phyloP scores from a whole-genome alignment of 768 basidiomycete species.

The Podaxis mareebaensis region DNA sequence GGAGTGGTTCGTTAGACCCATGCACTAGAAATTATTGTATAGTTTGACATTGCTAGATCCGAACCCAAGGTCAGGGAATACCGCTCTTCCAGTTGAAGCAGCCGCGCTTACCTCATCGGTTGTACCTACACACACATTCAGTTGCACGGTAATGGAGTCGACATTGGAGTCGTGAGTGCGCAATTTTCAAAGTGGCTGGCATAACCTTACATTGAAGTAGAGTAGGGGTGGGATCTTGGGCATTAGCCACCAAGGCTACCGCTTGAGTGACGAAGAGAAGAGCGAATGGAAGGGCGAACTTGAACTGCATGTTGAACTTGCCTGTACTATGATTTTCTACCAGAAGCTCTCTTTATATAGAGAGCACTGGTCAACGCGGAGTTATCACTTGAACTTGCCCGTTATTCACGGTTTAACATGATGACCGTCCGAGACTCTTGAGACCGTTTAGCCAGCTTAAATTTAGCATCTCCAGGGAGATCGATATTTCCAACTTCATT shows the following conservation, averaged over 20 bases:
- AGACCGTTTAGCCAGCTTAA: not conserved
- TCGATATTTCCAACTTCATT: not conserved
- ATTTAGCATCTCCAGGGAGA: not conserved
- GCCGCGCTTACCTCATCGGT: not conserved
- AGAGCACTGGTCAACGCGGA: too few relatives aligned
- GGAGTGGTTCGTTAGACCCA: not conserved
- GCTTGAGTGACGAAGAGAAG: slow-evolving; percentile 3
- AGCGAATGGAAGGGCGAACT: not conserved
- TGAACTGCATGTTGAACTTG: slow-evolving; percentile 5
- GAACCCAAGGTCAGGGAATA: not conserved
- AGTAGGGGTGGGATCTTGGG: not conserved
- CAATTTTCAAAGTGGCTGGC: not conserved
- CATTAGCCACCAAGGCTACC: not conserved
- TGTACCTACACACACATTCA: not conserved
- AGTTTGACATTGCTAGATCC: slow-evolving; percentile 2
- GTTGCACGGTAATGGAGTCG: not conserved
- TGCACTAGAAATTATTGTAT: not conserved
- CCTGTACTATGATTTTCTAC: not conserved
- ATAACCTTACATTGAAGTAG: not conserved
- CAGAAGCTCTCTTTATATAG: not conserved
- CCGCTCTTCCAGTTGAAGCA: not conserved
- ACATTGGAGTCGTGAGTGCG: not conserved
- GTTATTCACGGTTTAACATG: not conserved
- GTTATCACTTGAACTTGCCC: not conserved
- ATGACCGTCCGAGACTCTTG: not conserved